phyloP scores from a whole-genome alignment of 2,329 filamentous ascomycete species.

The Paracamarosporium sp. region DNA sequence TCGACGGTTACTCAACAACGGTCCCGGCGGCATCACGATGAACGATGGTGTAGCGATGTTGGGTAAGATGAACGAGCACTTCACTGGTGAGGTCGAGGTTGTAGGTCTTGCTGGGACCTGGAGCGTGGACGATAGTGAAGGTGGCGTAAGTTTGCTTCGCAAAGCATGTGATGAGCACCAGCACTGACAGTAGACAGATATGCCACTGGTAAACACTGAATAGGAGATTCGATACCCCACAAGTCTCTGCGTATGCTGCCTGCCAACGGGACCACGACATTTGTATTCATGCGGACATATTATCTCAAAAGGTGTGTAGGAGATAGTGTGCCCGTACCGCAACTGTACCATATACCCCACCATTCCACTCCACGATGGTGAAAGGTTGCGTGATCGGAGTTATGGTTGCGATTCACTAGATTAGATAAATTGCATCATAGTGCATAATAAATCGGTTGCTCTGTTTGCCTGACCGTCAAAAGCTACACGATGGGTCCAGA shows the following conservation, averaged over 20 bases:
- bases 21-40: conserved; percentile 43
- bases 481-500: neutral
- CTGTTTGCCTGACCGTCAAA: neutral
- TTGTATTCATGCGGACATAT: neutral
- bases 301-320: neutral
- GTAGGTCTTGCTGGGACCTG: conserved; percentile 83
- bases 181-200: conserved; percentile 22
- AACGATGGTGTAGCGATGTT: conserved; percentile 50
- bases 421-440: conserved; percentile 14
- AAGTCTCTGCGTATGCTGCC: neutral
- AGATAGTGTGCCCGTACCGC: neutral
- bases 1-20: conserved; percentile 62
- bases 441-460: neutral
- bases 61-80: conserved; percentile 60
- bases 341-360: conserved; percentile 2
- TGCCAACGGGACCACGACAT: neutral
- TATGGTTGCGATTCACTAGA: neutral
- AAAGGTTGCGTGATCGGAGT: neutral
- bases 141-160: conserved; percentile 50
- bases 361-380: neutral
- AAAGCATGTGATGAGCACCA: neutral
- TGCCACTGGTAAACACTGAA: conserved; percentile 31
- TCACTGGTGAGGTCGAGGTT: conserved; percentile 62
- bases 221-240: neutral
- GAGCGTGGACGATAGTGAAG: conserved; percentile 84